Evolutionary conservation across 257 asterid species (phyloP), one percentile per base, ranked within the genome.

Genomic region (Jacaranda mimosifolia): DNA sequence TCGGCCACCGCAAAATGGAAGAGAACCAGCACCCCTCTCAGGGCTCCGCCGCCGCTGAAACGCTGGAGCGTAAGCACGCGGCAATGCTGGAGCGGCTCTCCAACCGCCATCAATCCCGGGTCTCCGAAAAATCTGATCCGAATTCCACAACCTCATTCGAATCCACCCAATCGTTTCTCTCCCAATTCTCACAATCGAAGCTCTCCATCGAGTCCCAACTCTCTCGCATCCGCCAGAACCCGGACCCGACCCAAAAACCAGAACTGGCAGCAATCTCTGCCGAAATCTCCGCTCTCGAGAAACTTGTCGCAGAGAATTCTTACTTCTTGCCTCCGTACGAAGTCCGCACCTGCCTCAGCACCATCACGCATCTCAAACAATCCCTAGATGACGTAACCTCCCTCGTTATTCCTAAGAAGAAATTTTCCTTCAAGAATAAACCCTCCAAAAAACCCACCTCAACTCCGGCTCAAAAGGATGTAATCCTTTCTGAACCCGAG

Each of bases 11-110:
- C 62, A 49, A 73, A 65, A 90, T 89, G 96, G 94, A 89, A 80
- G 90, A 87, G 55, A 79, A 35, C 73, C 71, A 75, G 55, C 75
- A 14, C 9, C 70, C 52, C 71, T 39, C 87, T 56, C 69, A 42
- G 17, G 77, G 62, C n/a, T 4, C 75, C 49, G 55, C 75, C 67
- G 26, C 67, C 43, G 68, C 40, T 42, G 88, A 72, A 49, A 9
- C 76, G 68, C 86, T 92, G 46, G 86, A 88, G 59, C 89, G 86
- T 32, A 92, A 92, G 86, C 97, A 86, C 73, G 91, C 89, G 8
- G 95, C 92, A 40, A 93, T 95, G 99, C 78, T 93, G 32, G 97
- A 90, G 76, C 97, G 96, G 65, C 93, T 95, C 69, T 81, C 94
- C 21, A 83, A 90, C 77, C 96, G 90, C 73, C 97, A 91, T 80